Evolutionary conservation across 805 yeast species (phyloP).

Genomic region (Ogataea neopini): DNA sequence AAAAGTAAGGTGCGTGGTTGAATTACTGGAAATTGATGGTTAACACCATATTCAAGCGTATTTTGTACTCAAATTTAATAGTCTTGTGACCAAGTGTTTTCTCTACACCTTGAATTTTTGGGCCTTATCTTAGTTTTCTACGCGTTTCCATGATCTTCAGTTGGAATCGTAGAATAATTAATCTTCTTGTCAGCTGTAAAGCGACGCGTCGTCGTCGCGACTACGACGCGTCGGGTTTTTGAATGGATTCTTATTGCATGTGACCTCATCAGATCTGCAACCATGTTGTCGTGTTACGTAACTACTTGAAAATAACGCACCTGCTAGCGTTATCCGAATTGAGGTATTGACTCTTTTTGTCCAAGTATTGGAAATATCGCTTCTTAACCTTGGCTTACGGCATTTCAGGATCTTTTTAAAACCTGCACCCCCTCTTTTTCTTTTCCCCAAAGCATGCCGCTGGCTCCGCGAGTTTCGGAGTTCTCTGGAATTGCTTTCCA

Average conservation of each 20-base stretch:
- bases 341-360: not conserved
- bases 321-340: not conserved
- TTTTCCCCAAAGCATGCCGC: not conserved
- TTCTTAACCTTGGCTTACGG: constrained; percentile 1
- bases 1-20: no score
- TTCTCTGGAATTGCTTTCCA: constrained; percentile 2
- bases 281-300: no score
- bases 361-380: constrained; percentile 1
- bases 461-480: constrained; percentile 9
- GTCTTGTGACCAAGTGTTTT: not conserved
- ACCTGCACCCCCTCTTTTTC: constrained; percentile 1
- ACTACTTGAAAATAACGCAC: not conserved
- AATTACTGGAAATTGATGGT: no score
- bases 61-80: not conserved
- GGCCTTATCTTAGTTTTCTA: constrained; percentile 2
- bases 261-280: no score
- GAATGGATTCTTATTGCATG: no score
- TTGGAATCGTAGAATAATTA: not conserved
- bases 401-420: not conserved
- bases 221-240: no score
- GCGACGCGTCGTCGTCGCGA: not conserved
- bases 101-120: not conserved
- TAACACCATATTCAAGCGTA: not conserved
- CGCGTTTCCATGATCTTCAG: constrained; percentile 4
- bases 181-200: no score